phyloP scores from a whole-genome alignment of 331 rosid genomes.

The Malus hybrid region DNA sequence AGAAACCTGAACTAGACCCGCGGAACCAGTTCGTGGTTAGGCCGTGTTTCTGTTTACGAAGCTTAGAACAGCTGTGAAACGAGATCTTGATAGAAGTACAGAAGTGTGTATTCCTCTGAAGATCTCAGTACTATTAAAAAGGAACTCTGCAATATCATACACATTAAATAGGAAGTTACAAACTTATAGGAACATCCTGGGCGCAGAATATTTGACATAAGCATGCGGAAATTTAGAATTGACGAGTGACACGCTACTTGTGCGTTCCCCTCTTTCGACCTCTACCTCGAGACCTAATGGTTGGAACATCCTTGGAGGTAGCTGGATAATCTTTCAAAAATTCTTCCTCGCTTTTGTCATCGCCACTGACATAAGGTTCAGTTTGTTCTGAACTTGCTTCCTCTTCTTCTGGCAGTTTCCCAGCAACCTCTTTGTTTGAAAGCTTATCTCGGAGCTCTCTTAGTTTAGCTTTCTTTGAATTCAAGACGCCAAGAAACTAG shows the following conservation, averaged over 20 bases:
- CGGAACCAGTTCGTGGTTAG: background rate
- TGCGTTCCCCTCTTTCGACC: slow-evolving; percentile 32
- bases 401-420: slow-evolving; percentile 53
- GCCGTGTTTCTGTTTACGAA: background rate
- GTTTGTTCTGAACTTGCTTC: slow-evolving; percentile 60
- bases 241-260: slow-evolving; percentile 8
- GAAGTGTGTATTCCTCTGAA: background rate
- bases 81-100: background rate
- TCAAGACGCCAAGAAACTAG: slow-evolving; percentile 71
- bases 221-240: background rate
- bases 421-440: slow-evolving; percentile 23
- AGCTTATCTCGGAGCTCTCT: slow-evolving; percentile 69
- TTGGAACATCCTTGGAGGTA: slow-evolving; percentile 36
- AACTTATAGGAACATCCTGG: background rate
- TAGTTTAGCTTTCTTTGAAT: slow-evolving; percentile 78
- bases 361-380: slow-evolving; percentile 53
- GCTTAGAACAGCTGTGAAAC: background rate
- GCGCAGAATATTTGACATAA: background rate
- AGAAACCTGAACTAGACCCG: no score
- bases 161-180: background rate
- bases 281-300: slow-evolving; percentile 27
- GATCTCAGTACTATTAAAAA: background rate
- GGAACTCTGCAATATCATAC: background rate
- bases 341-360: slow-evolving; percentile 35
- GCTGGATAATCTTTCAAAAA: slow-evolving; percentile 17